These are phyloP conservation scores for Nothophoma quercina DNA, from an alignment of 2,329 filamentous ascomycete genomes.

Conservation along the genomic window DNA sequence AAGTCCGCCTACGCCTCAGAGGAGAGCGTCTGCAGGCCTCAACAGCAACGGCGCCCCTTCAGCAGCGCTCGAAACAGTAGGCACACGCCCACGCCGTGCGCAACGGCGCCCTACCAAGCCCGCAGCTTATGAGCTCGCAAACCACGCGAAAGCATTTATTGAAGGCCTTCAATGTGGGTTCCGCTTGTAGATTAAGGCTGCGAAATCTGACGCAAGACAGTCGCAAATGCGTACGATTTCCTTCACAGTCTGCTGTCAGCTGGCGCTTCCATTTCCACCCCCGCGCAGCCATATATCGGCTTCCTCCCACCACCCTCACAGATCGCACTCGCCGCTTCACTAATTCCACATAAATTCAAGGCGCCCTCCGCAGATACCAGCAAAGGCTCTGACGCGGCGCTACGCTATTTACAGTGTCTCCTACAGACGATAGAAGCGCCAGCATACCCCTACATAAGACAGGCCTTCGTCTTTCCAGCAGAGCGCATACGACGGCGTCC, in stretches of 20 bases:
- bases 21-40: neutral
- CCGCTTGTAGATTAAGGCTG: neutral
- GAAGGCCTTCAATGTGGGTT: constrained; percentile 43
- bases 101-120: constrained; percentile 43
- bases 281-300: constrained; percentile 54
- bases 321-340: constrained; percentile 77
- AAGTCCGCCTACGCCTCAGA: neutral
- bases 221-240: constrained; percentile 44
- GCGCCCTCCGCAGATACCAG: constrained; percentile 67
- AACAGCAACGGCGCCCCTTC: neutral
- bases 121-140: constrained; percentile 45
- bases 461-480: constrained; percentile 72
- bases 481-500: constrained; percentile 35
- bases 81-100: constrained; percentile 33
- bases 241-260: constrained; percentile 45
- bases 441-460: constrained; percentile 69
- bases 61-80: constrained; percentile 33
- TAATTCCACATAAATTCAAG: constrained; percentile 84
- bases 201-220: constrained; percentile 24
- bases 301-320: constrained; percentile 75
- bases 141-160: constrained; percentile 48
- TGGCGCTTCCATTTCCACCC: constrained; percentile 42
- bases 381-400: constrained; percentile 70
- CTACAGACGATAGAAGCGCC: constrained; percentile 71
- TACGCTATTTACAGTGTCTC: constrained; percentile 74